A percentile compares a stretch with the other conserved stretches of the same genome.
Evolutionary conservation across 352 stramenopile species (phyloP).

Genomic region (Phytophthora citricola): DNA sequence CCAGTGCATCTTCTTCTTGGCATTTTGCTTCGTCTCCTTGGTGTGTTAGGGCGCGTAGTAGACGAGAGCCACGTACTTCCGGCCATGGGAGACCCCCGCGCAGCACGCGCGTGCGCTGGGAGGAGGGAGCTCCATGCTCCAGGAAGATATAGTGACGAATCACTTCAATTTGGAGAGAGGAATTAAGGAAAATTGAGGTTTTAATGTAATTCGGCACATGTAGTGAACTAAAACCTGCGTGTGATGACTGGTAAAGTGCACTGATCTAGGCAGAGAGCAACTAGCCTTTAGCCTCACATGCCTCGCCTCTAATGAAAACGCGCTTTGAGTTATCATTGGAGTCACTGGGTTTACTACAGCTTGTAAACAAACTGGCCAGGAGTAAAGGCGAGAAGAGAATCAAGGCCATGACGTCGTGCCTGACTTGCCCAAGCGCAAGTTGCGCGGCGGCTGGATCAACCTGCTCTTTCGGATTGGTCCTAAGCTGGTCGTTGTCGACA

Average conservation of each 20-base stretch:
- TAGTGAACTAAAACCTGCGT: not conserved
- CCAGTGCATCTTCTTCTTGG: slow-evolving; percentile 11
- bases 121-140: slow-evolving; percentile 8
- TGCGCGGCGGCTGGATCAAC: not conserved
- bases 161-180: slow-evolving; percentile 12
- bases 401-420: not conserved
- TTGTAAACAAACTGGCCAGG: slow-evolving; percentile 9
- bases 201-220: too few species aligned
- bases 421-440: not conserved
- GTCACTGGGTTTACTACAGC: not conserved
- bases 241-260: not conserved
- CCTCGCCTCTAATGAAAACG: slow-evolving; percentile 13
- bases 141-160: slow-evolving; percentile 9
- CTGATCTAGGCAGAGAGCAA: too few species aligned
- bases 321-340: slow-evolving; percentile 1
- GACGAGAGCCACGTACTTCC: slow-evolving; percentile 48
- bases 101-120: slow-evolving; percentile 23
- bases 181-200: slow-evolving; percentile 3
- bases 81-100: slow-evolving; percentile 54
- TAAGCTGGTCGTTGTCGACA: too few species aligned
- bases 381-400: slow-evolving; percentile 26
- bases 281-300: too few species aligned
- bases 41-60: slow-evolving; percentile 34
- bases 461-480: not conserved
- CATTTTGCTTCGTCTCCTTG: slow-evolving; percentile 13